Percentiles rank a stretch among this genome's conserved stretches.
Evolutionary conservation across 257 asterid species (phyloP).

Genomic region (Plantago major): DNA sequence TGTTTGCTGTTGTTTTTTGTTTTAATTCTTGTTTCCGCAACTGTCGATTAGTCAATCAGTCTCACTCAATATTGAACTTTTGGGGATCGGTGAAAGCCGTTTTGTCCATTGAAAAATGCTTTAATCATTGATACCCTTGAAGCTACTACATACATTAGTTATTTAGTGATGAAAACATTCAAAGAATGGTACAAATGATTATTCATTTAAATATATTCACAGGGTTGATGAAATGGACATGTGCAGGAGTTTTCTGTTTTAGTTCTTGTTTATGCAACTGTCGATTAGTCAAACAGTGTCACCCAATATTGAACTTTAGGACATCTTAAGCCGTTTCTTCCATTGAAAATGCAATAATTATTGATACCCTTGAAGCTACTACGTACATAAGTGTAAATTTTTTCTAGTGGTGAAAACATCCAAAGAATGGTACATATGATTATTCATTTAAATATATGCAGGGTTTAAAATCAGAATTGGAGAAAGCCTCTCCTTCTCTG

Average conservation of each 20-base stretch:
- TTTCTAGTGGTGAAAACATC: not conserved
- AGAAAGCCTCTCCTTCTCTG: slow-evolving; percentile 92
- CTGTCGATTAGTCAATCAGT: slow-evolving; percentile 2
- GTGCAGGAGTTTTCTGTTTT: not conserved
- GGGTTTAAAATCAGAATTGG: slow-evolving; percentile 95
- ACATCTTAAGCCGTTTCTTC: slow-evolving; percentile 2
- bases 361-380: slow-evolving; percentile 1
- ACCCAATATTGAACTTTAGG: slow-evolving; percentile 9
- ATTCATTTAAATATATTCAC: slow-evolving; percentile 30
- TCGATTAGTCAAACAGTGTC: not conserved
- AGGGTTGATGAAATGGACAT: slow-evolving; percentile 40
- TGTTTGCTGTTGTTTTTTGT: slow-evolving; percentile 1
- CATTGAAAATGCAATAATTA: slow-evolving; percentile 9
- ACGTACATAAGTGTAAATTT: slow-evolving; percentile 11
- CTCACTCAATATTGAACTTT: slow-evolving; percentile 6
- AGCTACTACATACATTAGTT: slow-evolving; percentile 14
- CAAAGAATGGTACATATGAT: slow-evolving; percentile 15
- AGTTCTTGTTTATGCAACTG: not conserved
- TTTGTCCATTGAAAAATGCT: slow-evolving; percentile 11
- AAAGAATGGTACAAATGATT: slow-evolving; percentile 15
- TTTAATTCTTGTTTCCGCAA: not conserved
- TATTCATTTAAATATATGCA: slow-evolving; percentile 27
- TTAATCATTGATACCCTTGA: not conserved
- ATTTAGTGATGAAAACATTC: not conserved
- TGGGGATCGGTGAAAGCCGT: not conserved